These are phyloP conservation scores for Calendula officinalis DNA, from an alignment of 129 eudicot genomes.

Conservation along the genomic window DNA sequence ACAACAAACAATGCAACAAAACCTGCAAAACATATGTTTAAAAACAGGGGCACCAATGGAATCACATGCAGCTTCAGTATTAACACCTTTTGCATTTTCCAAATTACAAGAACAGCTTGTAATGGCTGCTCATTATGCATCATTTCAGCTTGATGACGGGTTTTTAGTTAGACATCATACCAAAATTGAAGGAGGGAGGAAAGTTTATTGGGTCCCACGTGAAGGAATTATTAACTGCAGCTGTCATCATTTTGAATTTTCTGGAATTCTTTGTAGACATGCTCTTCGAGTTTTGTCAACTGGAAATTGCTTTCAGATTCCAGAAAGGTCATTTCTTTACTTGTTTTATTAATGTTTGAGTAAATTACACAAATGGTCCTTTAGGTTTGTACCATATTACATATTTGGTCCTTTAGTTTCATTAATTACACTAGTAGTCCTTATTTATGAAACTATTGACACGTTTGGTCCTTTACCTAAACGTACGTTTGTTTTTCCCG, in stretches of 20 bases:
- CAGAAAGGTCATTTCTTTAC: constrained; percentile 47
- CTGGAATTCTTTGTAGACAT: constrained; percentile 94
- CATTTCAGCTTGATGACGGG: constrained; percentile 84
- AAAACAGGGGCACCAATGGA: constrained; percentile 99
- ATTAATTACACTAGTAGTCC: no score
- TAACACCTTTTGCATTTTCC: constrained; percentile 91
- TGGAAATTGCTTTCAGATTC: constrained; percentile 94
- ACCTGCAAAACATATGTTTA: constrained; percentile 87
- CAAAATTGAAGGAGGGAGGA: constrained; percentile 84
- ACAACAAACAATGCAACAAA: constrained; percentile 98
- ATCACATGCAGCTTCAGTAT: constrained; percentile 83
- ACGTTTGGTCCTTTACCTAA: no score
- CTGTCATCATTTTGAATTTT: constrained; percentile 92
- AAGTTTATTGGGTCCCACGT: constrained; percentile 84
- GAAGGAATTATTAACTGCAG: constrained; percentile 85
- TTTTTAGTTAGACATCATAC: constrained; percentile 92
- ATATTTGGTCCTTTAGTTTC: no score
- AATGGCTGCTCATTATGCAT: constrained; percentile 96
- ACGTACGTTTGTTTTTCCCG: no score
- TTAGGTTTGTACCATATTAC: no score
- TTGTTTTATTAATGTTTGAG: background rate
- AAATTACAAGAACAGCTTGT: constrained; percentile 98
- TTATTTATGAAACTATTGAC: no score
- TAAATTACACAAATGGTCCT: no score
- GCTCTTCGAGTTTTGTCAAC: constrained; percentile 90